Evolutionary conservation across 2,329 filamentous ascomycete genomes (phyloP), one percentile per base, ranked within the genome.

Genomic region (Aspergillus fructus): DNA sequence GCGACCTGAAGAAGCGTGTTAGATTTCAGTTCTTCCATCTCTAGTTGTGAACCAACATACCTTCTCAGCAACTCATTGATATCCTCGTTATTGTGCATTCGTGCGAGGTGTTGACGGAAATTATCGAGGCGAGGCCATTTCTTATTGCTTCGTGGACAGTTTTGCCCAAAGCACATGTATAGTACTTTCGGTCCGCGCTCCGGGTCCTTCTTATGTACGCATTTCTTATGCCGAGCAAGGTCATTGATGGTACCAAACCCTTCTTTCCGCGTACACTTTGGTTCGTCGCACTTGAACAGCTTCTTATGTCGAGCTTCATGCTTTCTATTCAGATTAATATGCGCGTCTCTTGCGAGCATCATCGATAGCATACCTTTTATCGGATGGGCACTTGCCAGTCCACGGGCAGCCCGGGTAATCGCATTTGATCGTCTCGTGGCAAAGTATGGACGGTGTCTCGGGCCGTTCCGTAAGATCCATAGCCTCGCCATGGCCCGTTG

Each of bases 181-280:
- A 78, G 78, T 59, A 81, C 81, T 45, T 76, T 78, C 0, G 75
- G 76, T 8, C 80, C 79, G 2, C 77, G 75, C 24, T 66, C 70
- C 58, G 73, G 76, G 40, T 65, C 75, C 51, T 81, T 76, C 23
- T 74, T 77, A 69, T 96, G 92, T 5, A 89, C 86, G 59, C 86
- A 89, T 67, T 85, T 86, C 64, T 83, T 85, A 70, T 96, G 93
- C 52, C 93, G 82, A n/a, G 88, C 83, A 12, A 93, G 83, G 66
- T 96, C 93, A 69, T 96, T 96, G 17, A 78, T 73, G 0, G 91
- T 96, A 17, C 88, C 87, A 66, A 96, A 96, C 0, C 90, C 91
- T 60, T 84, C 79, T 5, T 71, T 76, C 12, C 86, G 80, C 24
- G 68, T 63, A 70, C 91, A 96, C 4, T 76, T 76, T 1, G 70